Evolutionary conservation across 2,329 filamentous ascomycete species (phyloP).

Genomic region (Nigrospora oryzae): DNA sequence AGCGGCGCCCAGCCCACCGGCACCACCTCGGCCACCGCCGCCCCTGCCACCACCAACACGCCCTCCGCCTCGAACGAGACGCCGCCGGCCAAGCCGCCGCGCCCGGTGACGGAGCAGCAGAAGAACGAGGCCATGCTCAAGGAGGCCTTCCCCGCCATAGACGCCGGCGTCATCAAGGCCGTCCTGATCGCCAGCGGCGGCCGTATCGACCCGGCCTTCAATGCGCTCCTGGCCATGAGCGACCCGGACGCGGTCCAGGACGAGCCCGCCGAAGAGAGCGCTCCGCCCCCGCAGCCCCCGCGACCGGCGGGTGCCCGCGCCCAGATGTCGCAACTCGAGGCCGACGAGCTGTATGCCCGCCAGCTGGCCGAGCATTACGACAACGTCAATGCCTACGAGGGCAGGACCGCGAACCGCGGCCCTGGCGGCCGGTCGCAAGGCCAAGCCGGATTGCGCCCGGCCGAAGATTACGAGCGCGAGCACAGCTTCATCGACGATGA

Average conservation of each 20-base stretch:
- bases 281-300: constrained; percentile 75
- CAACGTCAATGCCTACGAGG: constrained; percentile 49
- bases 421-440: constrained; percentile 32
- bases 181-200: constrained; percentile 81
- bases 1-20: constrained; percentile 24
- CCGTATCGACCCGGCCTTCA: constrained; percentile 87
- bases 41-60: constrained; percentile 25
- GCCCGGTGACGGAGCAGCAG: constrained; percentile 72
- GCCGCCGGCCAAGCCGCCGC: constrained; percentile 74
- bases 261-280: constrained; percentile 36
- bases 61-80: constrained; percentile 26
- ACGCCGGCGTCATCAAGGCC: constrained; percentile 73
- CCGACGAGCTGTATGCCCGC: constrained; percentile 85
- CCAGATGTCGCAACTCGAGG: constrained; percentile 72
- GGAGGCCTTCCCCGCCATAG: constrained; percentile 87
- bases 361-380: constrained; percentile 90
- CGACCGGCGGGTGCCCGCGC: constrained; percentile 53
- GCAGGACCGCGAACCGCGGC: constrained; percentile 40
- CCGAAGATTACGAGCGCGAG: constrained; percentile 58
- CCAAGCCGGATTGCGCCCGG: constrained; percentile 40
- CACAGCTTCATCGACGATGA: constrained; percentile 95
- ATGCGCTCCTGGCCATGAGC: constrained; percentile 87
- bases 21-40: constrained; percentile 8
- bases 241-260: constrained; percentile 60
- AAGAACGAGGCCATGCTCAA: constrained; percentile 83